Conservation (phyloP, 306 rosid species). For the Cucumis cinereus region DNA sequence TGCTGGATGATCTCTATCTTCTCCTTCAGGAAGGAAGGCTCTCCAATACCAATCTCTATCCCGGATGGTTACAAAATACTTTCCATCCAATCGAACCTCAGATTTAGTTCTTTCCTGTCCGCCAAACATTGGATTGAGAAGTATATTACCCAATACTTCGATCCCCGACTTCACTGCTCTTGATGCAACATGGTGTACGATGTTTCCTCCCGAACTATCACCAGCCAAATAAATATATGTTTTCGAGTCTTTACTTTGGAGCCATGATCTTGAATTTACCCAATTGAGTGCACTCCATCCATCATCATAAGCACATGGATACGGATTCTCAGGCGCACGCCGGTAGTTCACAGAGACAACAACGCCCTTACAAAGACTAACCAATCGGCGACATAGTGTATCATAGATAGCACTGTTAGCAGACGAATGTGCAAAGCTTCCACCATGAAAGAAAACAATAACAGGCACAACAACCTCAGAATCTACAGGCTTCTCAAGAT, state of each 20-base stretch:
- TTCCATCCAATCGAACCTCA: constrained; percentile 71
- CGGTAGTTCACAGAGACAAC: constrained; percentile 84
- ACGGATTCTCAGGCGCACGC: constrained; percentile 75
- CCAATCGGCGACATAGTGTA: constrained; percentile 71
- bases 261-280: constrained; percentile 77
- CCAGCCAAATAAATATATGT: constrained; percentile 78
- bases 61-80: constrained; percentile 63
- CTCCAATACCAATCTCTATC: constrained; percentile 99
- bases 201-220: constrained; percentile 98
- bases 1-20: constrained; percentile 88
- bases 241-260: constrained; percentile 68
- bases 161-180: constrained; percentile 55
- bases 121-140: constrained; percentile 90
- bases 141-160: constrained; percentile 65
- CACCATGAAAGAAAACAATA: constrained; percentile 85
- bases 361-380: constrained; percentile 68
- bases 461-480: constrained; percentile 64
- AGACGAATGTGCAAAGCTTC: constrained; percentile 95
- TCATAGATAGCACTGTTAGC: constrained; percentile 89
- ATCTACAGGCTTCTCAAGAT: constrained; percentile 56
- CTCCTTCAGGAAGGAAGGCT: constrained; percentile 93
- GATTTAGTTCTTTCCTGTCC: constrained; percentile 74
- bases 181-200: constrained; percentile 80
- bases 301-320: constrained; percentile 89
- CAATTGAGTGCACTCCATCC: constrained; percentile 84